These are phyloP conservation scores for Tetrahymena elliotti DNA, from an alignment of 73 alveolate genomes.

Conservation along the genomic window DNA sequence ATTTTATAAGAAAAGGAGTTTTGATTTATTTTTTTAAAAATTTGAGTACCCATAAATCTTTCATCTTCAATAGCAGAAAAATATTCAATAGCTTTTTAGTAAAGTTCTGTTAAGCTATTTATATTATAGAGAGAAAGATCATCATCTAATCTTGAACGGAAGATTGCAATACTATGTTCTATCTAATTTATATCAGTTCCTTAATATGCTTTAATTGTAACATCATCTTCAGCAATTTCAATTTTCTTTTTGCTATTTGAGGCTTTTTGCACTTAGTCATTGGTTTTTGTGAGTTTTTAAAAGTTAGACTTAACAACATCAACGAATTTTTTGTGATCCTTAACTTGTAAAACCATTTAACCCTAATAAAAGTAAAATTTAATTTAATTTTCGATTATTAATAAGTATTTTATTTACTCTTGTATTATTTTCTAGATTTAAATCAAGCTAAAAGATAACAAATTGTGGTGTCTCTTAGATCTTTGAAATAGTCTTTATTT, in stretches of 20 bases:
- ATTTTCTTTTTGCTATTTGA: neutral
- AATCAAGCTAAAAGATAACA: neutral
- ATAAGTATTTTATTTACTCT: neutral
- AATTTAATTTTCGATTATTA: neutral
- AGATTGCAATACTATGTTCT: neutral
- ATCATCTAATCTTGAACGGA: neutral
- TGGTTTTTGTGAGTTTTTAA: neutral
- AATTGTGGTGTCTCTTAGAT: neutral
- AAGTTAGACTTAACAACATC: neutral
- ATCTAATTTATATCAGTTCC: neutral
- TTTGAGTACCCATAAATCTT: neutral
- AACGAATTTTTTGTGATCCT: neutral
- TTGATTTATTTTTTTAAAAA: neutral
- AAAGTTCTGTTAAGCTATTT: neutral
- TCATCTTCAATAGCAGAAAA: neutral
- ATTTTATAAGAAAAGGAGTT: neutral
- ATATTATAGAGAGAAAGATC: neutral
- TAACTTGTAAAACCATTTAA: neutral
- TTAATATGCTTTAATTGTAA: neutral
- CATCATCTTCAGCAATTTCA: neutral
- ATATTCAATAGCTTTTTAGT: neutral
- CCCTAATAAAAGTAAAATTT: neutral
- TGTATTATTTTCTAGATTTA: neutral
- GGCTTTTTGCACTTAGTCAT: neutral
- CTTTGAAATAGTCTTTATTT: neutral